Base-by-base conservation (phyloP, 192 early-diverging fungal genomes). In the Gonapodya sp. region DNA sequence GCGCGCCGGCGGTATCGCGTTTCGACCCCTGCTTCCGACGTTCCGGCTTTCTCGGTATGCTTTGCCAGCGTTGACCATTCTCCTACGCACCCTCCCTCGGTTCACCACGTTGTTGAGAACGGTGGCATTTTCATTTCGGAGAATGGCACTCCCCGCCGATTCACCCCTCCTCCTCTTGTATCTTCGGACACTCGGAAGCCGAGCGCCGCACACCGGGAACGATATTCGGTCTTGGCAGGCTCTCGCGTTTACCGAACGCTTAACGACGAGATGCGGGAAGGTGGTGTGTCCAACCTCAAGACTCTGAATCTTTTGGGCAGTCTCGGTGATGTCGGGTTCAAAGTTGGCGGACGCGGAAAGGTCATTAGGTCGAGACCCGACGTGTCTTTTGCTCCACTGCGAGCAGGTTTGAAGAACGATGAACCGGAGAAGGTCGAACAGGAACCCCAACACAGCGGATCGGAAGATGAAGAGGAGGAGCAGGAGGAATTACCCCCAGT, bases 51-150 rank as follows among this genome's bases (percentile, higher is more conserved):
- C 75, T 32, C 75, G 30, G 34, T 77, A 16, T 33, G 34, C 8
- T 77, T 77, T 77, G 75, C 75, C 30, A 32, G 30, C 75, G 34
- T 14, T 16, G 75, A 77, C 75, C 75, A 77, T 34, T 77, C 75
- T 16, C 75, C 75, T 2, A 34, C 18, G 30, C 75, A 77, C 75
- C 75, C 75, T 18, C 75, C 18, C 75, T 34, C 30, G 8, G 75
- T 34, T 2, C 75, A 77, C 75, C 75, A 77, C 31, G 34, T 77
- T 2, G 8, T 32, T 33, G 30, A 34, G 8, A 34, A 18, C 75
- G 75, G 75, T 33, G 75, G 75, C 30, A 18, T 77, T 14, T 77
- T 77, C 75, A 77, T 77, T 33, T 32, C 18, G 30, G 75, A 77
- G 30, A 34, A 77, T 33, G 75, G 75, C 75, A 77, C 75, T 16